Evolutionary conservation across 2,329 filamentous ascomycete genomes (phyloP).

Genomic region (Sporothrix brasiliensis): DNA sequence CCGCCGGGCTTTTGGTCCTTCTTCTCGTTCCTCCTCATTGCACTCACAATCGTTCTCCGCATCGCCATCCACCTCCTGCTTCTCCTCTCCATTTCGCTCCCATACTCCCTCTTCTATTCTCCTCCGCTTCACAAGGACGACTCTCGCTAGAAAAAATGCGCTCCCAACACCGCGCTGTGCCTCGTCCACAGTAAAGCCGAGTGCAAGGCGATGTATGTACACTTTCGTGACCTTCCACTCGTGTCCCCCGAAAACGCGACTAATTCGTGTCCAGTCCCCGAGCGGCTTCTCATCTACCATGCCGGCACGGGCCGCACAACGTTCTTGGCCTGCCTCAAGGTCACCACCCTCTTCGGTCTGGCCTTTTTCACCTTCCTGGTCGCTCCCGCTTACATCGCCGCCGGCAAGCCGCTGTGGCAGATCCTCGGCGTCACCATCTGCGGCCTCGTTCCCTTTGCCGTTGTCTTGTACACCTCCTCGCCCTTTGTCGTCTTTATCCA

Average conservation of each 20-base stretch:
- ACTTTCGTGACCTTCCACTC: background rate
- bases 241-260: background rate
- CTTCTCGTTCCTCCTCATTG: background rate
- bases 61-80: background rate
- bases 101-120: background rate
- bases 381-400: constrained; percentile 59
- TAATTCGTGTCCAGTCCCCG: constrained; percentile 44
- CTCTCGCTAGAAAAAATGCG: background rate
- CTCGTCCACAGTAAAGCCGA: background rate
- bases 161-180: background rate
- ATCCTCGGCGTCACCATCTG: constrained; percentile 55
- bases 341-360: constrained; percentile 71
- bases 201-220: constrained; percentile 8
- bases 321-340: constrained; percentile 70
- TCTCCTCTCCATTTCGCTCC: background rate
- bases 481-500: constrained; percentile 75
- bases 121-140: background rate
- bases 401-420: constrained; percentile 45
- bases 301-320: constrained; percentile 68
- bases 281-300: constrained; percentile 72
- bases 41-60: background rate
- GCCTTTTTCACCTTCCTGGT: constrained; percentile 66
- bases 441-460: constrained; percentile 65
- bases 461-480: constrained; percentile 65
- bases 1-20: background rate